These are phyloP conservation scores for Neonectria neomacrospora DNA, from an alignment of 2,329 filamentous ascomycete genomes.

Conservation along the genomic window DNA sequence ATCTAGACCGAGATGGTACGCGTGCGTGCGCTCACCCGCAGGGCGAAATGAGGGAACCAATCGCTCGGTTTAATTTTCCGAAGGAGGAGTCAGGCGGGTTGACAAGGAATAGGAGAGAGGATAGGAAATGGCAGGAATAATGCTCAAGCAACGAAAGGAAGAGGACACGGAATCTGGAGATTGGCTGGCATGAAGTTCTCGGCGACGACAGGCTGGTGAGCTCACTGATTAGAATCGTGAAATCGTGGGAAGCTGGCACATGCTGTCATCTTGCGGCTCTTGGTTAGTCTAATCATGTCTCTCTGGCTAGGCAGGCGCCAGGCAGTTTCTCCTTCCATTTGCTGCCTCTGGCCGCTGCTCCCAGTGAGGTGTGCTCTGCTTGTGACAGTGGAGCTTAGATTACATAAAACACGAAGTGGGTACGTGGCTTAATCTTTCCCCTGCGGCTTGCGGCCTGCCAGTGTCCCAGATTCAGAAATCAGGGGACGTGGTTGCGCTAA, in stretches of 20 bases:
- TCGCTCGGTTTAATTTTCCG: background rate
- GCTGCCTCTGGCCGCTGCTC: background rate
- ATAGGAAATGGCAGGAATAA: background rate
- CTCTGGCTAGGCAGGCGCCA: constrained; percentile 5
- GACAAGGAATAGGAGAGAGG: background rate
- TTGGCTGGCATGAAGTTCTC: background rate
- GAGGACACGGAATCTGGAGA: background rate
- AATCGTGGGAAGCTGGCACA: constrained; percentile 2
- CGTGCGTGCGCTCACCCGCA: constrained; percentile 8
- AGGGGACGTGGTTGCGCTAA: constrained; percentile 2
- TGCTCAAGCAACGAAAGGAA: background rate
- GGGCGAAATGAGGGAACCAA: constrained; percentile 6
- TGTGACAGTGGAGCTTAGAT: background rate
- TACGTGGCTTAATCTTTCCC: background rate
- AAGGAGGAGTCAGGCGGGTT: background rate
- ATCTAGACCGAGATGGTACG: constrained; percentile 18
- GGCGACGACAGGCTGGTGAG: background rate
- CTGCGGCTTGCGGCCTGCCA: background rate
- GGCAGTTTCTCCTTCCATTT: background rate
- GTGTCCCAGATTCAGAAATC: background rate
- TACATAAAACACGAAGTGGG: background rate
- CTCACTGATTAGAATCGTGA: background rate
- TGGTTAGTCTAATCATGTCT: background rate
- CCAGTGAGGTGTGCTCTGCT: background rate
- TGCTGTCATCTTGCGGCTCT: constrained; percentile 25